phyloP scores from a whole-genome alignment of 2,329 filamentous ascomycete species.

The Fusarium neocosmosporiellum region DNA sequence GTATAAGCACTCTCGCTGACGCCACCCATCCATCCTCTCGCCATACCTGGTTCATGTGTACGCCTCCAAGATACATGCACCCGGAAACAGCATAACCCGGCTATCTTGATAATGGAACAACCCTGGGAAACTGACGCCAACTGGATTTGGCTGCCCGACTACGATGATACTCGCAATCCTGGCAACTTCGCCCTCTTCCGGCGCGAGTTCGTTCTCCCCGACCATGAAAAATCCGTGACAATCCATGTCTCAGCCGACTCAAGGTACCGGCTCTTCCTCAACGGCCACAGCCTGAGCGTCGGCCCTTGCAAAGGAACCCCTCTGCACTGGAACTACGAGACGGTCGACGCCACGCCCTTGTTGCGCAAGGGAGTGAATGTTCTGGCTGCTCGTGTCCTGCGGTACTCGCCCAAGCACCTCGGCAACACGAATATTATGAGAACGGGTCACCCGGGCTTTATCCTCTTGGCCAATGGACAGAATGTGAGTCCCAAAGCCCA shows the following conservation, averaged over 20 bases:
- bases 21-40: no score
- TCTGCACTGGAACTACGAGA: constrained; percentile 13
- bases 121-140: neutral
- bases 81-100: no score
- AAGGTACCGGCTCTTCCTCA: constrained; percentile 14
- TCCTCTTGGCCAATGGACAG: no score
- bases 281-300: constrained; percentile 10
- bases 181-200: neutral
- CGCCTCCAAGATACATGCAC: no score
- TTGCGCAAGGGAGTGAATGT: neutral
- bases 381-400: neutral
- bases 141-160: neutral
- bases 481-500: no score
- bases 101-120: neutral
- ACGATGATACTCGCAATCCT: neutral
- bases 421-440: no score
- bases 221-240: neutral
- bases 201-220: neutral
- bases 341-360: constrained; percentile 10
- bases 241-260: constrained; percentile 15
- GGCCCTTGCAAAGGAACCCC: constrained; percentile 16
- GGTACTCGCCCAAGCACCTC: neutral
- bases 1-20: no score
- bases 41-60: no score
- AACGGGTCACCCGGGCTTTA: no score